Evolutionary conservation across 371 early-diverging fungal species (phyloP), one percentile per base, ranked within the genome.

Genomic region (Batrachochytrium dendrobatidis): DNA sequence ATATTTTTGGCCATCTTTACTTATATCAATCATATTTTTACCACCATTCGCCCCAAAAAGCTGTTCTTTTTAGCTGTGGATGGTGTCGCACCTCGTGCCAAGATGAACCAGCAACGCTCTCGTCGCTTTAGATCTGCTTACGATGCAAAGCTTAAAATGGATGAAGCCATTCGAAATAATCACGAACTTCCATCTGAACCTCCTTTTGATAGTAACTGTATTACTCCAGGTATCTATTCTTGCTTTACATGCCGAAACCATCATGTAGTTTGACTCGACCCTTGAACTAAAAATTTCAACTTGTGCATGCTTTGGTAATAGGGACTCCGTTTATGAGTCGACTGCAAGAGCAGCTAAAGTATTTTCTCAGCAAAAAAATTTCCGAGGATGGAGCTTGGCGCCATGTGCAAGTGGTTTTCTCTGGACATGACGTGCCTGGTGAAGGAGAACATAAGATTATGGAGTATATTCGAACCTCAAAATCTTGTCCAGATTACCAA

Each of bases 91-190:
- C 99, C 99, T 3, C 75, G 98, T 53, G 99, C 99, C 30, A 99
- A 99, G 74, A 94, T 99, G 93, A 97, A 98, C 68, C 99, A 99
- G 72, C 99, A 99, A 74, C 92, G 99, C 44, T 83, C 92, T 10
- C 83, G 99, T 46, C 83, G 99, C 48, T 99, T 96, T 77, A 82
- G 94, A 53, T 85, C 96, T 0, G 95, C 96, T 1, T 84, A 85
- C 62, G 98, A 95, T 52, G 86, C 88, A 0, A 87, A 84, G 30
- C 87, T 87, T 44, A 67, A 77, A 3, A 75, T 73, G 44, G 68
- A 68, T 50, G 77, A 72, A 61, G 92, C 86, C 22, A 55, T 81
- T 20, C 67, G 56, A 25, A 82, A 75, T 45, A 89, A 89, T 1
- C 86, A 86, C 60, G 80, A 80, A 29, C 64, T 88, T 5, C 89